These are phyloP conservation scores for Adansonia madagascariensis DNA, from an alignment of 441 rosid species.

Conservation along the genomic window DNA sequence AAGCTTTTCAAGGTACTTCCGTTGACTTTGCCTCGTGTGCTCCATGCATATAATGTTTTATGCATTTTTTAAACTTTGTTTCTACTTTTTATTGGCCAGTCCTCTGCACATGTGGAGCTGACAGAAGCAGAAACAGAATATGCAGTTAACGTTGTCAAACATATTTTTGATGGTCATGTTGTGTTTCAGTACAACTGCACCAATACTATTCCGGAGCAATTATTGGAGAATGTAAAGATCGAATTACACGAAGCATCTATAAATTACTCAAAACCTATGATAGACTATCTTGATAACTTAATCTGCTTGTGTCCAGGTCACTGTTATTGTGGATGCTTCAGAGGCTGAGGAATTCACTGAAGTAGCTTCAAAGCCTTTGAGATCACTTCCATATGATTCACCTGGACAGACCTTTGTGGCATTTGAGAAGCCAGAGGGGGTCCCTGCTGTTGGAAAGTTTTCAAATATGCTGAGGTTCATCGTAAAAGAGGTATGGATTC, in stretches of 20 bases:
- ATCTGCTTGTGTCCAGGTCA: slow-evolving; percentile 55
- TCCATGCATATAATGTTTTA: slow-evolving; percentile 5
- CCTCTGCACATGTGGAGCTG: slow-evolving; percentile 86
- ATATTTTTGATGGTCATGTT: slow-evolving; percentile 78
- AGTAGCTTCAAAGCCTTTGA: slow-evolving; percentile 61
- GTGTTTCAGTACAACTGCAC: slow-evolving; percentile 96
- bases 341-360: slow-evolving; percentile 84
- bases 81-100: slow-evolving; percentile 46
- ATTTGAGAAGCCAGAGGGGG: slow-evolving; percentile 83
- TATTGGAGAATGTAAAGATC: slow-evolving; percentile 81
- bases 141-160: slow-evolving; percentile 91
- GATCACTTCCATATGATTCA: slow-evolving; percentile 86
- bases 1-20: slow-evolving; percentile 80
- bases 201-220: slow-evolving; percentile 88
- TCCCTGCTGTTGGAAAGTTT: slow-evolving; percentile 81
- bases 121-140: slow-evolving; percentile 99
- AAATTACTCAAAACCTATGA: slow-evolving; percentile 20
- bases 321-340: slow-evolving; percentile 82
- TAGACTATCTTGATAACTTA: slow-evolving; percentile 16
- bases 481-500: slow-evolving; percentile 74
- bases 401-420: slow-evolving; percentile 88
- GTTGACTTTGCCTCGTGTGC: slow-evolving; percentile 5
- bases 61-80: slow-evolving; percentile 8
- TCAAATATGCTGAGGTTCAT: slow-evolving; percentile 80
- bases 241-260: slow-evolving; percentile 9